These are phyloP conservation scores for Colletotrichum cordylinicola DNA, from an alignment of 2,329 filamentous ascomycete genomes.

Conservation along the genomic window DNA sequence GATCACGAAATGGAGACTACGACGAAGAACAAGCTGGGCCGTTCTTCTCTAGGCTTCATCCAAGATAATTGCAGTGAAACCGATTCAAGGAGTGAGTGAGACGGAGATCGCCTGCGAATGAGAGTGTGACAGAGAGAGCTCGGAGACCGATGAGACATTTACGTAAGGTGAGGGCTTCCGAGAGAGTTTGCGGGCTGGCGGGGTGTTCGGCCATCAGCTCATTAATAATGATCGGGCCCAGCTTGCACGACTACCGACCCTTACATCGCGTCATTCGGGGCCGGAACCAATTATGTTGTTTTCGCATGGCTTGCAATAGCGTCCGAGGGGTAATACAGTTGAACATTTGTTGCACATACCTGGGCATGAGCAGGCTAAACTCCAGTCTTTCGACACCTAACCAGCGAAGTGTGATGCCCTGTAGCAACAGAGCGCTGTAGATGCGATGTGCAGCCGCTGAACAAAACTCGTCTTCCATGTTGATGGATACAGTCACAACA, in stretches of 20 bases:
- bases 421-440: neutral
- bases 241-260: neutral
- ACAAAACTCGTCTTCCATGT: neutral
- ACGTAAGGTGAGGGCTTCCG: slow-evolving; percentile 1
- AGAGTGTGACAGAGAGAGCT: neutral
- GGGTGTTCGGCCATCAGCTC: neutral
- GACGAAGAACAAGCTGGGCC: neutral
- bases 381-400: neutral
- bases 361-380: neutral
- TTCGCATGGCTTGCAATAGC: neutral
- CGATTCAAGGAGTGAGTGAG: neutral
- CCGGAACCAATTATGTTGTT: neutral
- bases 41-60: neutral
- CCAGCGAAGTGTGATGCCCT: no score
- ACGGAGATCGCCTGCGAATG: neutral
- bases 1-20: neutral
- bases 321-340: neutral
- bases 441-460: neutral
- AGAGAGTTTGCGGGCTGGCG: neutral
- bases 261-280: neutral
- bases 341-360: neutral
- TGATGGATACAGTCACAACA: no score
- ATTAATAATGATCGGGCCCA: neutral
- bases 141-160: slow-evolving; percentile 4
- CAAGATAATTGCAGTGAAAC: no score